A percentile compares a stretch with the other conserved stretches of the same genome.
Conservation (phyloP, 106 monocot species). For the Xerophyta viscosa region DNA sequence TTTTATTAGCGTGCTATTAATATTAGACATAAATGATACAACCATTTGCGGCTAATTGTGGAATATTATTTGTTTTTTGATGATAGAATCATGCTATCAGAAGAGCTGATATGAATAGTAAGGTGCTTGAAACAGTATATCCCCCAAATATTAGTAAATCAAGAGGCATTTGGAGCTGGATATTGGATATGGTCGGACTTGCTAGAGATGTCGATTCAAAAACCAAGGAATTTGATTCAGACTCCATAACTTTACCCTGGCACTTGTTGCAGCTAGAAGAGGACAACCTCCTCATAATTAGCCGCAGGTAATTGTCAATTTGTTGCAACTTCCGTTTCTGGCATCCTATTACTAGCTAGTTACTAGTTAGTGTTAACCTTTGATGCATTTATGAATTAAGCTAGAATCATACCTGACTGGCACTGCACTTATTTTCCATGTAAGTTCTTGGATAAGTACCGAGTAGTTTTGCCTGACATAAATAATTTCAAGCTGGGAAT, state of each 20-base stretch:
- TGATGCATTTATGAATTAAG: too few relatives aligned
- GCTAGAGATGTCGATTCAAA: slow-evolving; percentile 25
- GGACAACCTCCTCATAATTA: slow-evolving; percentile 46
- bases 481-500: too few relatives aligned
- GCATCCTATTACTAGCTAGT: neutral
- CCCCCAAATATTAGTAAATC: slow-evolving; percentile 32
- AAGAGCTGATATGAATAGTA: slow-evolving; percentile 68
- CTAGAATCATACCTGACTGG: too few relatives aligned
- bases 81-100: slow-evolving; percentile 81
- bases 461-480: too few relatives aligned
- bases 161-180: slow-evolving; percentile 57
- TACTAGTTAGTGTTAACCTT: too few relatives aligned
- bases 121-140: slow-evolving; percentile 64
- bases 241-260: slow-evolving; percentile 55
- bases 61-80: neutral
- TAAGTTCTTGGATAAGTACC: too few relatives aligned
- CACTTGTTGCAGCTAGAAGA: slow-evolving; percentile 47
- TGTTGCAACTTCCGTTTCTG: neutral
- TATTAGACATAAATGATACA: too few relatives aligned
- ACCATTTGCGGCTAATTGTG: too few relatives aligned
- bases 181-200: slow-evolving; percentile 59
- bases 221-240: slow-evolving; percentile 14
- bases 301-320: slow-evolving; percentile 39
- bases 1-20: too few relatives aligned
- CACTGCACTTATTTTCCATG: too few relatives aligned